Conservation (phyloP, 164 flowering plant species). For the Macadamia integrifolia region DNA sequence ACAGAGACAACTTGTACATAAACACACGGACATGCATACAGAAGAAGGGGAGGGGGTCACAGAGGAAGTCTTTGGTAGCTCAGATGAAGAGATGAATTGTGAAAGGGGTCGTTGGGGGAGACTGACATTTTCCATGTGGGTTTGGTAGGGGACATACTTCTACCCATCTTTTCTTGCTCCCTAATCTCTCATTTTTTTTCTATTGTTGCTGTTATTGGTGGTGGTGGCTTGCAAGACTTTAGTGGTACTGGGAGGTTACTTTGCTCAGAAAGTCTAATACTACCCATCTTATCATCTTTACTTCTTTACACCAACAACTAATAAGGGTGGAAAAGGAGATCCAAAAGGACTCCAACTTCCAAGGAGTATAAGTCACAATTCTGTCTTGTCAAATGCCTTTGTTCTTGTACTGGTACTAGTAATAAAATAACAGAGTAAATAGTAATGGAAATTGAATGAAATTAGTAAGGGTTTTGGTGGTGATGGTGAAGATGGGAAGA, state of each 20-base stretch:
- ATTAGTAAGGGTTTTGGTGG: not conserved
- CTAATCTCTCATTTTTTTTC: no score
- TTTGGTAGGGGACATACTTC: constrained; percentile 7
- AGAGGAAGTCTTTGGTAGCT: not conserved
- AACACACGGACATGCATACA: not conserved
- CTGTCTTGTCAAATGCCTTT: not conserved
- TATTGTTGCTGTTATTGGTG: no score
- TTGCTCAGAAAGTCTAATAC: no score
- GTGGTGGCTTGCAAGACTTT: no score
- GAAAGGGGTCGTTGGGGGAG: constrained; percentile 5
- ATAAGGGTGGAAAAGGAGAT: constrained; percentile 1
- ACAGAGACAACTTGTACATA: no score
- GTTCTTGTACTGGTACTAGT: no score
- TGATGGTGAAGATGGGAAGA: not conserved
- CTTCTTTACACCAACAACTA: no score
- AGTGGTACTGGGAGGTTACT: no score
- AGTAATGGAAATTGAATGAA: not conserved
- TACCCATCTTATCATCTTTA: no score
- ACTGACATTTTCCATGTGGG: constrained; percentile 13
- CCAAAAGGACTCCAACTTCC: not conserved
- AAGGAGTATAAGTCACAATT: not conserved
- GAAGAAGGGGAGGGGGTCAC: not conserved
- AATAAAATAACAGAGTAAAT: not conserved
- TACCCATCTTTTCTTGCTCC: not conserved
- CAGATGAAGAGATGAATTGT: not conserved